A percentile compares a stretch with the other conserved stretches of the same genome.
Conservation (phyloP, 345 rosid species). For the Eucalyptus pauciflora region DNA sequence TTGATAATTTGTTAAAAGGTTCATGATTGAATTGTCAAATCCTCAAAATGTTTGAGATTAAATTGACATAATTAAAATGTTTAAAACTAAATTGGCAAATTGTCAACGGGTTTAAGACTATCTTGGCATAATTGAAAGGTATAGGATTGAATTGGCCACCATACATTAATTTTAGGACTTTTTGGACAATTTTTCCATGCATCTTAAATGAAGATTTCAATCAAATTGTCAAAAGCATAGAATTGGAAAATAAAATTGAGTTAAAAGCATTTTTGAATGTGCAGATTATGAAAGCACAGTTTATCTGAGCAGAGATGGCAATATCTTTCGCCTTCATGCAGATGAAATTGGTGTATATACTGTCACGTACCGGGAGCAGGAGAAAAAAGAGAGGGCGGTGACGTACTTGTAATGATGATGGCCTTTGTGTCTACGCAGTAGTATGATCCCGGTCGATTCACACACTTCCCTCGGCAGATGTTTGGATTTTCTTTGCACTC, state of each 20-base stretch:
- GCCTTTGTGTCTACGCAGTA: not conserved
- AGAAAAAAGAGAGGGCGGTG: not conserved
- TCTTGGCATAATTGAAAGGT: too few relatives aligned
- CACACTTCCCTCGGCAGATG: not conserved
- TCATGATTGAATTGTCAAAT: too few relatives aligned
- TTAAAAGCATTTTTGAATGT: not conserved
- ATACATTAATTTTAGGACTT: too few relatives aligned
- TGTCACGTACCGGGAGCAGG: not conserved
- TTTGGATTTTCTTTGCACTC: not conserved
- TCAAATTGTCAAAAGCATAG: not conserved
- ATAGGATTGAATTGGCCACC: fast-evolving
- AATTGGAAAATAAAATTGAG: not conserved
- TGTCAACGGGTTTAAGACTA: too few relatives aligned
- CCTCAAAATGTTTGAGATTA: too few relatives aligned
- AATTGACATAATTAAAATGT: too few relatives aligned
- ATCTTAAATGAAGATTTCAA: not conserved
- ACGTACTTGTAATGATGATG: not conserved
- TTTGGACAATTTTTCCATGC: too few relatives aligned
- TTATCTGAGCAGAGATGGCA: not conserved
- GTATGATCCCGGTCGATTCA: not conserved
- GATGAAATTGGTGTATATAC: not conserved
- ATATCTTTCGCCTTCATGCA: not conserved
- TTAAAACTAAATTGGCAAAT: too few relatives aligned
- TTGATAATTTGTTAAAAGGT: too few relatives aligned
- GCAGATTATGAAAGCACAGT: not conserved